These are phyloP conservation scores for Paramecium caudatum DNA, from an alignment of 73 alveolate genomes.

Conservation along the genomic window DNA sequence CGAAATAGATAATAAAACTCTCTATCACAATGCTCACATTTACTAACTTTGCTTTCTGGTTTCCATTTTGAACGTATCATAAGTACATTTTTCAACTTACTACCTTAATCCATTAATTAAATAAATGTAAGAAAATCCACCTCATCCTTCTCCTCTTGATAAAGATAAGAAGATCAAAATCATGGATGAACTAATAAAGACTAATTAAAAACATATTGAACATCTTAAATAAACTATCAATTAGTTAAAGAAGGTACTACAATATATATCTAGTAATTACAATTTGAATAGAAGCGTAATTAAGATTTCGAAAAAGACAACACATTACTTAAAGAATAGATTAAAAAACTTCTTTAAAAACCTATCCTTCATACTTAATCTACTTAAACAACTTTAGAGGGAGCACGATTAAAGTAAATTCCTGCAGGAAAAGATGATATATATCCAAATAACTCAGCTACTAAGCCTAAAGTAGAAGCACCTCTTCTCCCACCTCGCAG, in stretches of 20 bases:
- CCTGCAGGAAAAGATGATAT: neutral
- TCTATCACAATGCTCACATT: conserved; percentile 70
- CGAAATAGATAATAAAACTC: conserved; percentile 60
- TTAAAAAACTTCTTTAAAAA: neutral
- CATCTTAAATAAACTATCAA: conserved; percentile 11
- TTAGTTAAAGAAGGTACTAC: conserved; percentile 17
- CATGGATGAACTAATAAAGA: neutral
- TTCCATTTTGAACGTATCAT: conserved; percentile 51
- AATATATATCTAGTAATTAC: neutral
- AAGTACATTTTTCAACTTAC: neutral
- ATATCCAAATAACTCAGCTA: neutral
- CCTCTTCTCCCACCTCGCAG: too few species aligned
- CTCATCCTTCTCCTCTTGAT: neutral
- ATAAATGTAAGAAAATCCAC: neutral
- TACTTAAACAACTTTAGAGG: neutral
- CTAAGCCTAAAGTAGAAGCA: neutral
- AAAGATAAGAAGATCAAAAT: neutral
- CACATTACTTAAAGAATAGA: neutral
- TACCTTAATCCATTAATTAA: conserved; percentile 17
- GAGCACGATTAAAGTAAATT: neutral
- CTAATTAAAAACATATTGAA: conserved; percentile 23
- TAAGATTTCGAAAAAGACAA: neutral
- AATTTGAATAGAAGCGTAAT: conserved; percentile 38
- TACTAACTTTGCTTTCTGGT: conserved; percentile 52
- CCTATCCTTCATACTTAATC: neutral